A percentile compares a stretch with the other conserved stretches of the same genome.
Evolutionary conservation across 148 eudicot species (phyloP).

Genomic region (Silene uniflora): DNA sequence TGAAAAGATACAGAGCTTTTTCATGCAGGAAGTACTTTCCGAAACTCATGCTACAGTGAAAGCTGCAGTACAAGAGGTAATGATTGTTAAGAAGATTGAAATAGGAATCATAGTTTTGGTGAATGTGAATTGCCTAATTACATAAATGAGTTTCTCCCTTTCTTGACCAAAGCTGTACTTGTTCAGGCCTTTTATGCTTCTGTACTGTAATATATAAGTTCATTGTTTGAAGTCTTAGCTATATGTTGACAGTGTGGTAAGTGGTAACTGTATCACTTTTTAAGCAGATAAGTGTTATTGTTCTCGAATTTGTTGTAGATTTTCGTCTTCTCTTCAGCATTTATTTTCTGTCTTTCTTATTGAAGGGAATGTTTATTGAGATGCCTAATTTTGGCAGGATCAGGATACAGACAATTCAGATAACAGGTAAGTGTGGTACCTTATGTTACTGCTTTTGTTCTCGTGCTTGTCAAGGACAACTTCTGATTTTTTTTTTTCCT

Average conservation of each 20-base stretch:
- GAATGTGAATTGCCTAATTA: not conserved
- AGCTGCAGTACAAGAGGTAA: conserved; percentile 70
- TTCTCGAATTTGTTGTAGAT: conserved; percentile 13
- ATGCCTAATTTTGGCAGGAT: conserved; percentile 56
- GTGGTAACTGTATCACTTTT: not conserved
- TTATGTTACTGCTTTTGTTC: conserved; percentile 16
- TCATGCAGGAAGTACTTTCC: conserved; percentile 97
- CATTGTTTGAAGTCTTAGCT: not conserved
- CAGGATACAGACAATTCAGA: conserved; percentile 40
- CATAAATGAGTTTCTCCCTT: not conserved
- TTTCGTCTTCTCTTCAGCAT: conserved; percentile 20
- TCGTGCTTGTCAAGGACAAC: conserved; percentile 7
- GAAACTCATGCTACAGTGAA: conserved; percentile 78
- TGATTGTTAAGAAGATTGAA: not conserved
- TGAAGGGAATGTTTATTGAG: conserved; percentile 25
- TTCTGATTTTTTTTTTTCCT: conserved; percentile 33
- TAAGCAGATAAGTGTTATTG: conserved; percentile 8
- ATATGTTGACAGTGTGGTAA: not conserved
- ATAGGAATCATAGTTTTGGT: not conserved
- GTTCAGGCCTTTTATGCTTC: not conserved
- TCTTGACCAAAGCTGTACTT: conserved; percentile 2
- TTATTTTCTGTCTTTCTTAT: conserved; percentile 19
- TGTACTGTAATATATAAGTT: not conserved
- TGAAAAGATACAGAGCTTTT: conserved; percentile 94
- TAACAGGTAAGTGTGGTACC: conserved; percentile 40